These are phyloP conservation scores for Botrytis fragariae DNA, from an alignment of 2,329 filamentous ascomycete species.

Conservation along the genomic window DNA sequence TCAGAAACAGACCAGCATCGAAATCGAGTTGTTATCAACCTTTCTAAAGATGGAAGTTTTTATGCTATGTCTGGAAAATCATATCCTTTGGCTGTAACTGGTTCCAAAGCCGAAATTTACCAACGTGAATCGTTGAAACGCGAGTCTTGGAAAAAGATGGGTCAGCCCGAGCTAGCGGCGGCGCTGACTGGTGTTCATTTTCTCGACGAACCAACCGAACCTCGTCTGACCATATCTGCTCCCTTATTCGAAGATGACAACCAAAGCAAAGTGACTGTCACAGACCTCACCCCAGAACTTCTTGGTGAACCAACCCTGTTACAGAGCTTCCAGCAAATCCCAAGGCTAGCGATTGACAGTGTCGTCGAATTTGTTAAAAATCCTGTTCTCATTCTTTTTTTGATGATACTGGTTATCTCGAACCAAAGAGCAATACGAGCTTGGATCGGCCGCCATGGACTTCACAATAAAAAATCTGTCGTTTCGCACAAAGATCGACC, in stretches of 20 bases:
- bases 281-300: constrained; percentile 35
- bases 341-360: constrained; percentile 49
- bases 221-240: constrained; percentile 46
- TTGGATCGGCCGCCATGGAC: constrained; percentile 37
- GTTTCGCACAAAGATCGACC: constrained; percentile 29
- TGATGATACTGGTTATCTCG: constrained; percentile 34
- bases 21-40: constrained; percentile 78
- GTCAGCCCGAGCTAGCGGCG: constrained; percentile 51
- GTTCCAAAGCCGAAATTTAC: constrained; percentile 53
- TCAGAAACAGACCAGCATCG: constrained; percentile 48
- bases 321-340: constrained; percentile 51
- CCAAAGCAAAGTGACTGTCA: constrained; percentile 33
- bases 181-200: constrained; percentile 71
- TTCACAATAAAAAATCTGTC: not conserved
- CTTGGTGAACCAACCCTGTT: constrained; percentile 44
- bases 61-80: constrained; percentile 85
- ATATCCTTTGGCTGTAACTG: constrained; percentile 82
- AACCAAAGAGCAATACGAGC: constrained; percentile 32
- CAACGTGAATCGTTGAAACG: constrained; percentile 52
- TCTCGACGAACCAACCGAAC: constrained; percentile 49
- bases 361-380: constrained; percentile 56
- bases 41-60: constrained; percentile 83
- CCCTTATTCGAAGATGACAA: constrained; percentile 30
- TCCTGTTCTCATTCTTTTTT: constrained; percentile 42
- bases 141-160: constrained; percentile 38